Conservation (phyloP, 2,329 filamentous ascomycete genomes). For the Lachnellula cervina region DNA sequence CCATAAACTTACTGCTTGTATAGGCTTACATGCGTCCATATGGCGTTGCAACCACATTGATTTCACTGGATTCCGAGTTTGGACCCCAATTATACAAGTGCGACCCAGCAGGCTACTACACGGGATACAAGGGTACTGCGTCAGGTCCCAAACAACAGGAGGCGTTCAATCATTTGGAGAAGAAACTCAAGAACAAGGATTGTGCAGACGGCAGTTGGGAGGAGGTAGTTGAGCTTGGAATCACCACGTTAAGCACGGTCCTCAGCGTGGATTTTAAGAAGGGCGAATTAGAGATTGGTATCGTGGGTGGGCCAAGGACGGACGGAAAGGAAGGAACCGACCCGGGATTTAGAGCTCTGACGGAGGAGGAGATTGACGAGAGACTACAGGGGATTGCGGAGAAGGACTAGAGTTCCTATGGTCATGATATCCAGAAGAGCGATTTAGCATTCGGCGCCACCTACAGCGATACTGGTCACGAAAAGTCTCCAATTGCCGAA, state of each 20-base stretch:
- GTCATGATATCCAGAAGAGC: conserved; percentile 20
- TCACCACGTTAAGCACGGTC: conserved; percentile 90
- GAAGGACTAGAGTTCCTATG: conserved; percentile 70
- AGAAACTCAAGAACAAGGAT: conserved; percentile 99
- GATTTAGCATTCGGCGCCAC: conserved; percentile 24
- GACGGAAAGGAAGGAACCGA: conserved; percentile 82
- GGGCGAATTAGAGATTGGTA: conserved; percentile 94
- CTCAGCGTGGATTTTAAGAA: conserved; percentile 99
- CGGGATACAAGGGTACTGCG: conserved; percentile 96
- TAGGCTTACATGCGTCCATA: conserved; percentile 97
- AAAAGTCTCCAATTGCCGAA: conserved; percentile 10
- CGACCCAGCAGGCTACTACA: conserved; percentile 96
- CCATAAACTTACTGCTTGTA: conserved; percentile 15
- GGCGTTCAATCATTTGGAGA: conserved; percentile 96
- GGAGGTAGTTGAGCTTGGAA: conserved; percentile 95
- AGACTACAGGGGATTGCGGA: conserved; percentile 96
- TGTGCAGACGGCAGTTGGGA: conserved; percentile 88
- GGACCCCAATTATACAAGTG: conserved; percentile 98
- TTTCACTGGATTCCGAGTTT: conserved; percentile 86
- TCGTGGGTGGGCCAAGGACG: conserved; percentile 80
- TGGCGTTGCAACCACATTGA: conserved; percentile 90
- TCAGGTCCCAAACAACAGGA: conserved; percentile 98
- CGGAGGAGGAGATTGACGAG: conserved; percentile 97
- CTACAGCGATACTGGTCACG: conserved; percentile 12
- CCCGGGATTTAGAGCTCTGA: conserved; percentile 77